Base-by-base conservation (phyloP, 805 yeast species). In the Candida nitratophila region DNA sequence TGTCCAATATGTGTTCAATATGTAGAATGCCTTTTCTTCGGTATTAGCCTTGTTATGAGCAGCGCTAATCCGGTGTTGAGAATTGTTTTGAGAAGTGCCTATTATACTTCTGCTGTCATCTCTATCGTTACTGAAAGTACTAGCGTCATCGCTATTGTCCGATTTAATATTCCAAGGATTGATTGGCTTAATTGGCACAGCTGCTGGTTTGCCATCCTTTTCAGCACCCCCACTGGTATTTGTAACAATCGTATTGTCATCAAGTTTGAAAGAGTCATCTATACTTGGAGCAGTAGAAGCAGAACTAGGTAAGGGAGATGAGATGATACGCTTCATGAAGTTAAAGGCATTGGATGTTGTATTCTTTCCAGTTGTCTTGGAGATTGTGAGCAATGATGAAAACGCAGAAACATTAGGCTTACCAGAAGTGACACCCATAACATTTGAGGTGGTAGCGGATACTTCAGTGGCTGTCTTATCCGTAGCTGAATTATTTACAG, bases 1-100 rank as follows among this genome's bases (percentile, higher is more conserved):
- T 1, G 85, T 74, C 87, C 93, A 77, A 55, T 73, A 68, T 20
- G 61, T 60, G 45, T 66, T 54, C 3, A 54, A 40, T 20, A 51
- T 33, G 8, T 51, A 47, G 37, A 43, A 44, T 16, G 44, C 45
- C 10, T 32, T 31, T 24, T 52, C 51, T 15, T 44, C 47, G 15
- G 40, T 35, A 3, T 17, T 36, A 19, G 26, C 9, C n/a, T 27
- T 27, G 6, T 5, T 34, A 11, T 8, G 19, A 11, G 19, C 8
- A 15, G 35, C 7, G 4, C 20, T 15, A 4, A 15, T 4, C 16
- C 35, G 15, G 5, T 29, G 32, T 14, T 29, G 8, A 11, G 32
- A 29, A 29, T 29, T 29, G 12, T 11, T 29, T 29, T 29, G 32
- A 4, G 32, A 29, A 29, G 32, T 29, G 8, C 12, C 32, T 4